Evolutionary conservation across 2,329 filamentous ascomycete genomes (phyloP).

Genomic region (Pseudogymnoascus sp.): DNA sequence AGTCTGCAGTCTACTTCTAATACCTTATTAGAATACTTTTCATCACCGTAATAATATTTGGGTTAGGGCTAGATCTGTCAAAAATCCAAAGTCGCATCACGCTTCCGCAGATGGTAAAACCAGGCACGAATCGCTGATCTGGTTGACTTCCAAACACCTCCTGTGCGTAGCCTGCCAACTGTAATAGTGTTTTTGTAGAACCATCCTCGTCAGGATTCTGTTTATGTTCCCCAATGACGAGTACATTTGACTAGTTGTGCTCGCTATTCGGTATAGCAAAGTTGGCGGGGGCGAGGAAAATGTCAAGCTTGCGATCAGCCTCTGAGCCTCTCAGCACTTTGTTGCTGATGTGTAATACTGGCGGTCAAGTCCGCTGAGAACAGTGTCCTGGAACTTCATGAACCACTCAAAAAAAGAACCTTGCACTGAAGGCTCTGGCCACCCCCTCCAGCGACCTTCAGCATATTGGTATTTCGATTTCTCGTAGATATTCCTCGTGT

Average conservation of each 20-base stretch:
- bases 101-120: conserved; percentile 23
- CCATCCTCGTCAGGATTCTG: conserved; percentile 19
- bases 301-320: conserved; percentile 23
- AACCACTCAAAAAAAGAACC: conserved; percentile 21
- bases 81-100: conserved; percentile 30
- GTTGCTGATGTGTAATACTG: conserved; percentile 24
- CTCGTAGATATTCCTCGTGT: conserved; percentile 18
- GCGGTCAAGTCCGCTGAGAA: conserved; percentile 17
- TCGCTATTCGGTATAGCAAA: conserved; percentile 15
- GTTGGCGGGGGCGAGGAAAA: conserved; percentile 18
- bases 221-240: conserved; percentile 21
- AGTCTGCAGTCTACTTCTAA: too few species aligned
- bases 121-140: conserved; percentile 27
- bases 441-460: conserved; percentile 20
- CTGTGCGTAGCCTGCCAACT: conserved; percentile 22
- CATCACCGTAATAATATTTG: too few species aligned
- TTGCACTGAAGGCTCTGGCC: conserved; percentile 21
- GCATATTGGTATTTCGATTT: conserved; percentile 20
- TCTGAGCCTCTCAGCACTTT: conserved; percentile 22
- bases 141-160: conserved; percentile 28
- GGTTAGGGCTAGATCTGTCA: conserved; percentile 29
- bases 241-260: conserved; percentile 21
- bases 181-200: conserved; percentile 20
- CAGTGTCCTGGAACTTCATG: conserved; percentile 21
- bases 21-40: too few species aligned